Evolutionary conservation across 2,329 filamentous ascomycete genomes (phyloP).

Genomic region (Trichophyton mentagrophytes): DNA sequence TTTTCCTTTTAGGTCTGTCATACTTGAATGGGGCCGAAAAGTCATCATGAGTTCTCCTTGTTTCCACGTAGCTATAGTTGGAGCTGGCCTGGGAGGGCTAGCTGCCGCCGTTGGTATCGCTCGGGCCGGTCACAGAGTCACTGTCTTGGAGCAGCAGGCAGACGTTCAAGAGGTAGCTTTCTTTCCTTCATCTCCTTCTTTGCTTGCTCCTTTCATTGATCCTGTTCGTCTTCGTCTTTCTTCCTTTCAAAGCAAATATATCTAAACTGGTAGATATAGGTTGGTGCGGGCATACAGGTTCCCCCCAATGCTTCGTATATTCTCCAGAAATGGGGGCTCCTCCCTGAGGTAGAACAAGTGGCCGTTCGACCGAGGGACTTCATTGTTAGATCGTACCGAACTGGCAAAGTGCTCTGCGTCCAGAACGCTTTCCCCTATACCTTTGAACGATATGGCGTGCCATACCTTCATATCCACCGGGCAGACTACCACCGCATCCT

Average conservation of each 20-base stretch:
- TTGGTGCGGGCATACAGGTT: slow-evolving; percentile 25
- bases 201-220: neutral
- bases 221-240: neutral
- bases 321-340: slow-evolving; percentile 20
- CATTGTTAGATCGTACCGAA: slow-evolving; percentile 21
- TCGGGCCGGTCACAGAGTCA: slow-evolving; percentile 14
- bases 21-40: neutral
- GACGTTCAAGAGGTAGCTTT: slow-evolving; percentile 27
- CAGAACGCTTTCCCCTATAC: slow-evolving; percentile 18
- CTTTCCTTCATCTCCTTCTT: neutral
- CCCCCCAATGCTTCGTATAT: slow-evolving; percentile 23
- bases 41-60: neutral
- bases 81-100: slow-evolving; percentile 16
- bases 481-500: slow-evolving; percentile 38
- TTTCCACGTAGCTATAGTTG: slow-evolving; percentile 15
- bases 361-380: slow-evolving; percentile 21
- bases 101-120: slow-evolving; percentile 15
- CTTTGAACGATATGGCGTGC: slow-evolving; percentile 22
- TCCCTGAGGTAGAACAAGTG: slow-evolving; percentile 17
- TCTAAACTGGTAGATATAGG: slow-evolving; percentile 12
- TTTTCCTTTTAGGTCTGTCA: too few species aligned
- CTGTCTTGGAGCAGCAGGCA: slow-evolving; percentile 27
- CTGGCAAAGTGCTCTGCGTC: slow-evolving; percentile 21
- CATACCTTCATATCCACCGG: slow-evolving; percentile 40
- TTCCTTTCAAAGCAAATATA: neutral